These are phyloP conservation scores for Turnera subulata DNA, from an alignment of 345 rosid species.

Conservation along the genomic window DNA sequence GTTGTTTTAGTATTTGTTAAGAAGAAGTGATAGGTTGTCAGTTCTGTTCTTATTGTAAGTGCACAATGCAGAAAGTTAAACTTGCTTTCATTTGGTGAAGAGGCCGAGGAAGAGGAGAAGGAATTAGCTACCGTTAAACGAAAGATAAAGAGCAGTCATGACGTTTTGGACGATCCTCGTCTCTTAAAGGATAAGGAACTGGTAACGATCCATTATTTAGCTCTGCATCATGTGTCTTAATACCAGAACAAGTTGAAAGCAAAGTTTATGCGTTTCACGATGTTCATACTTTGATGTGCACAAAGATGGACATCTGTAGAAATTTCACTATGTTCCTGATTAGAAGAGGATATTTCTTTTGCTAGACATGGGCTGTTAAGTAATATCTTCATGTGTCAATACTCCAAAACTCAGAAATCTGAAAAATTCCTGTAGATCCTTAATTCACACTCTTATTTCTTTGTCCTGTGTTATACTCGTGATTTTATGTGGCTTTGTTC, in stretches of 20 bases:
- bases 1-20: conserved; percentile 4
- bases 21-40: background rate
- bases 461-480: background rate
- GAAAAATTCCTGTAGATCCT: background rate
- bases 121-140: conserved; percentile 61
- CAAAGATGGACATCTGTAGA: no score
- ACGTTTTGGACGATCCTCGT: conserved; percentile 91
- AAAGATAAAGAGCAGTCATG: conserved; percentile 95
- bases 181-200: conserved; percentile 62
- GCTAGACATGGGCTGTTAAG: background rate
- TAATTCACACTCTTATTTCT: background rate
- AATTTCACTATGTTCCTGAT: no score
- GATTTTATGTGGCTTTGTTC: no score
- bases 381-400: background rate
- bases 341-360: background rate
- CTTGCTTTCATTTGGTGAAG: conserved; percentile 95
- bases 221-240: no score
- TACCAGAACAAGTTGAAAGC: no score
- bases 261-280: no score
- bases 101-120: conserved; percentile 96
- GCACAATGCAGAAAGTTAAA: conserved; percentile 66
- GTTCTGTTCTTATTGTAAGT: conserved; percentile 17
- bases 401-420: background rate
- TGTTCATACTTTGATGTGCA: no score
- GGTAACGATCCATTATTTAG: conserved; percentile 30